Percentiles rank a stretch among this genome's conserved stretches.
Evolutionary conservation across 2,329 filamentous ascomycete genomes (phyloP).

Genomic region (Pseudocercospora crystallina): DNA sequence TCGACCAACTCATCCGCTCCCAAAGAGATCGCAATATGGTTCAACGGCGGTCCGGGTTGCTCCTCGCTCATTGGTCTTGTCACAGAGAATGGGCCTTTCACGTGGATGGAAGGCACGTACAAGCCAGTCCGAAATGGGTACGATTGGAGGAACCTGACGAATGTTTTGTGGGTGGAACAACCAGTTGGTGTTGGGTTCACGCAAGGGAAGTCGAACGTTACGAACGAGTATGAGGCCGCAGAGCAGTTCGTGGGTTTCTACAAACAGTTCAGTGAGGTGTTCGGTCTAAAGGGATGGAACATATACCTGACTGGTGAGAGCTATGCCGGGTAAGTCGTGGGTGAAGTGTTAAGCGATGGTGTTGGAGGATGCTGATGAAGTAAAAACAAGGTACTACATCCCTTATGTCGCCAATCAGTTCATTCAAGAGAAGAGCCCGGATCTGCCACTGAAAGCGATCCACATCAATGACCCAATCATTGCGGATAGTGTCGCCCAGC

Average conservation of each 20-base stretch:
- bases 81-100: conserved; percentile 31
- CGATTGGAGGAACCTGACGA: conserved; percentile 59
- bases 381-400: neutral
- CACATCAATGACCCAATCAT: conserved; percentile 42
- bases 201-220: conserved; percentile 36
- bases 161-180: conserved; percentile 68
- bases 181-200: conserved; percentile 51
- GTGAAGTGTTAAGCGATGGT: neutral
- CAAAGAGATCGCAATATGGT: conserved; percentile 54
- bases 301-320: conserved; percentile 39
- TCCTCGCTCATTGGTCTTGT: conserved; percentile 23
- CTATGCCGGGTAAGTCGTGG: conserved; percentile 14
- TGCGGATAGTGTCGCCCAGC: conserved; percentile 46
- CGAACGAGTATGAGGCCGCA: conserved; percentile 43
- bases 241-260: conserved; percentile 46
- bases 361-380: conserved; percentile 17
- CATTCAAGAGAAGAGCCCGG: conserved; percentile 28
- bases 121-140: conserved; percentile 9
- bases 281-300: conserved; percentile 50
- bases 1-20: conserved; percentile 48
- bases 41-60: conserved; percentile 30
- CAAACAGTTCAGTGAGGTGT: conserved; percentile 53
- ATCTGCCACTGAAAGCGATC: conserved; percentile 35
- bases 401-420: conserved; percentile 34
- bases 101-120: conserved; percentile 34